Base-by-base conservation (phyloP, 768 basidiomycete genomes). In the Suillus clintonianus region DNA sequence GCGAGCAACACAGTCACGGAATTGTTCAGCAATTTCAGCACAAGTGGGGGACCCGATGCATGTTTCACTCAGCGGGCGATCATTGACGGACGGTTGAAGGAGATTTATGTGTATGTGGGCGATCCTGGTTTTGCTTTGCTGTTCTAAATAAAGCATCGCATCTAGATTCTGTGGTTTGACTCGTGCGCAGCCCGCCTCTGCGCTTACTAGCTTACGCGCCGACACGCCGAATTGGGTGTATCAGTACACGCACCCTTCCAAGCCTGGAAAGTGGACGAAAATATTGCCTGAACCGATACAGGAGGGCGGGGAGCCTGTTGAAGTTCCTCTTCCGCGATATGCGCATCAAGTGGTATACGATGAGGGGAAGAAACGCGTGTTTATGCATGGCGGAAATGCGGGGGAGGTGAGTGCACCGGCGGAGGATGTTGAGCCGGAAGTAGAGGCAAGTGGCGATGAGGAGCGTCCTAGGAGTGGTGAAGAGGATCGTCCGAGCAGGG, bases 311-410 rank as follows among this genome's bases (percentile, higher is more conserved):
- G 63, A 50, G 54, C 51, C 48, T 61, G 7, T 59, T 45, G 80
- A 80, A 19, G 79, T 79, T 45, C 91, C 92, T 0, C 65, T 78
- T 5, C 83, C 91, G 8, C 80, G 92, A 59, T 93, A 89, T 69
- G 92, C 91, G 4, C 90, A 92, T 69, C 90, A 92, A 72, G 85
- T 92, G 14, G 89, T 89, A 47, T 93, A 92, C 64, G 87, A 91
- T 67, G 77, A 84, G 1, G 76, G 72, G 32, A 82, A 83, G 50
- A 84, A 80, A 65, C 82, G 76, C 41, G 78, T 87, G 4, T 92
- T 84, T 69, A 76, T 93, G 77, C 91, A 93, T 68, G 92, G 92
- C 3, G 92, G 92, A 48, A 93, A 91, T 76, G 85, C 84, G 6
- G 90, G 90, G 0, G 69, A 78, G 50, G 72, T 69, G 14, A 67